These are phyloP conservation scores for Dryas alaskensis DNA, from an alignment of 306 rosid genomes.

Conservation along the genomic window DNA sequence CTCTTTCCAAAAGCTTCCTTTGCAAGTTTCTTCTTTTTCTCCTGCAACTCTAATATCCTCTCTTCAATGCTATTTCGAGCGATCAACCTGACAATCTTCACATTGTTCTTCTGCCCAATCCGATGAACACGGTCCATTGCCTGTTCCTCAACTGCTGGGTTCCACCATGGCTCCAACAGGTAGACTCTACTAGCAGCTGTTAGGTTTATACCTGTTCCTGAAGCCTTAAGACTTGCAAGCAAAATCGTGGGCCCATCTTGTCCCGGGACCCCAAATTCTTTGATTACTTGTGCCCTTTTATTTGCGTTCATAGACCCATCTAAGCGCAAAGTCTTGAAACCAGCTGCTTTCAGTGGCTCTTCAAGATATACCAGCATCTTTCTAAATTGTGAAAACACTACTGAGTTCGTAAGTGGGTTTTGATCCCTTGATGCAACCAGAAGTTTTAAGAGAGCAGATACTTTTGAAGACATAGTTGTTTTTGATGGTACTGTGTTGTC, in stretches of 20 bases:
- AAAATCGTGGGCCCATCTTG: conserved; percentile 44
- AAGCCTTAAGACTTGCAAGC: conserved; percentile 79
- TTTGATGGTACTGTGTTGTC: conserved; percentile 27
- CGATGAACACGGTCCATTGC: conserved; percentile 86
- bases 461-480: conserved; percentile 50
- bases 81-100: conserved; percentile 68
- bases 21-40: conserved; percentile 51
- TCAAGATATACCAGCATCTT: conserved; percentile 63
- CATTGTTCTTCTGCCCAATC: conserved; percentile 73
- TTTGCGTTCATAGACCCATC: conserved; percentile 76
- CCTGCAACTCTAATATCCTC: conserved; percentile 57
- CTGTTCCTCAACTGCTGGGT: conserved; percentile 84
- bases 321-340: conserved; percentile 64
- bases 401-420: conserved; percentile 55
- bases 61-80: conserved; percentile 68
- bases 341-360: conserved; percentile 57
- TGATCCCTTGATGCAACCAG: conserved; percentile 51
- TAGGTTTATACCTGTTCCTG: conserved; percentile 76
- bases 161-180: conserved; percentile 95
- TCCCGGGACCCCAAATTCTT: conserved; percentile 43
- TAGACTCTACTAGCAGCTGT: conserved; percentile 74
- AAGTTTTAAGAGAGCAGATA: conserved; percentile 54
- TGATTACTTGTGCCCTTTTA: conserved; percentile 53
- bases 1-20: conserved; percentile 40
- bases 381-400: conserved; percentile 76